Base-by-base conservation (phyloP, 805 yeast species). In the Sungouiozyma intestinalis region DNA sequence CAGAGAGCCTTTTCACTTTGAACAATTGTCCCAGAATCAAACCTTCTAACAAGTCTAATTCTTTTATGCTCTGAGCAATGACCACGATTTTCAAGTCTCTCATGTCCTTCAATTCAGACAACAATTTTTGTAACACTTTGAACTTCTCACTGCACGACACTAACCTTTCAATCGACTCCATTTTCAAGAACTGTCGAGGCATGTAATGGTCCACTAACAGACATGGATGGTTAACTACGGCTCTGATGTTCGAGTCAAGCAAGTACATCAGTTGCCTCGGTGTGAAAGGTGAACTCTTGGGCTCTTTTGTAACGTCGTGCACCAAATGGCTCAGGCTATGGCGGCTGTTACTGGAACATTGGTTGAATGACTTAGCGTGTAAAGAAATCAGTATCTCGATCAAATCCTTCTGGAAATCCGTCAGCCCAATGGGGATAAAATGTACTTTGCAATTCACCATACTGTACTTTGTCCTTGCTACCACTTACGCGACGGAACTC, bases 31-130 rank as follows among this genome's bases (percentile, higher is more conserved):
- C 96, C n/a, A 82, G 66, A 13, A 86, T 54, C 36, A 81, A 68
- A 0, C 88, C 83, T 58, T 87, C 97, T 5, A 87, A 68, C 37
- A 87, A 63, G 54, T 87, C 94, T 47, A 83, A 57, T 53, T 83
- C 92, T 53, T 81, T 79, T 17, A 79, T 69, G 51, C 69, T 73
- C 32, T 73, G 71, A 0, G 86, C 81, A 3, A 79, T 72, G 9
- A 83, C 66, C 4, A 69, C 55, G 36, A 58, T 45, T 43, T 51
- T 47, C 34, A 57, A 38, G 4, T 16, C 17, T 20, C 16, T 11
- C n/a, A 16, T 43, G 44, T 36, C 21, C 2, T 45, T 60, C 48
- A 52, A 51, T 47, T 34, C 44, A 35, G 43, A 57, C 47, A 62
- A 39, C 6, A 81, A 49, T 32, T 67, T 60, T 50, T 80, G 77